Evolutionary conservation across 1,284 basidiomycete species (phyloP).

Genomic region (Sanguinoderma infundibulare): DNA sequence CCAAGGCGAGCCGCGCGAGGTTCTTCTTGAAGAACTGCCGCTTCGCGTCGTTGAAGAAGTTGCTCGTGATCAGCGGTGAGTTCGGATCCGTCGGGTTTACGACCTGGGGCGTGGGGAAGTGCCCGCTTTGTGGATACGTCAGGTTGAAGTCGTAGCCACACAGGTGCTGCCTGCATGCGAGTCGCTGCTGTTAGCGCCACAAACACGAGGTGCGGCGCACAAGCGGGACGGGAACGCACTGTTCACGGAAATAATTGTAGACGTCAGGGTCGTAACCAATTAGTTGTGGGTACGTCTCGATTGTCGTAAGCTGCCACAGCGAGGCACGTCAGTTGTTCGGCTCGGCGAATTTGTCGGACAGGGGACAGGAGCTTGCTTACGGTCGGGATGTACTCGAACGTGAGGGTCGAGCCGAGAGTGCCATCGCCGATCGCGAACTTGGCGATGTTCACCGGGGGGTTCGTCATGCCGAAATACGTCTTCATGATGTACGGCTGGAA

Average conservation of each 20-base stretch:
- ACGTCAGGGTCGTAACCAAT: slow-evolving; percentile 71
- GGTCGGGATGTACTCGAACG: slow-evolving; percentile 55
- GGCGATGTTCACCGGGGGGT: slow-evolving; percentile 70
- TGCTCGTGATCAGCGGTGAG: neutral
- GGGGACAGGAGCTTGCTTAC: slow-evolving; percentile 40
- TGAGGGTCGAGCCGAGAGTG: slow-evolving; percentile 50
- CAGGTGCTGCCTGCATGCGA: slow-evolving; percentile 49
- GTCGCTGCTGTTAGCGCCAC: neutral
- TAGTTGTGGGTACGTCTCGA: slow-evolving; percentile 76
- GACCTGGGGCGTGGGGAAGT: slow-evolving; percentile 48
- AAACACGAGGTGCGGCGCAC: neutral
- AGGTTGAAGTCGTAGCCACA: slow-evolving; percentile 72
- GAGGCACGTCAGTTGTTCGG: neutral
- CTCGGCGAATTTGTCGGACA: neutral
- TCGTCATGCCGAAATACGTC: slow-evolving; percentile 60
- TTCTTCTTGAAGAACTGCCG: slow-evolving; percentile 9
- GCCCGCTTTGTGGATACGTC: slow-evolving; percentile 67
- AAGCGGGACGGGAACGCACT: slow-evolving; percentile 47
- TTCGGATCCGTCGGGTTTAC: slow-evolving; percentile 10
- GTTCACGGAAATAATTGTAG: slow-evolving; percentile 67
- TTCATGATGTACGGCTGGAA: slow-evolving; percentile 73
- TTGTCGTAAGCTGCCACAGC: slow-evolving; percentile 48
- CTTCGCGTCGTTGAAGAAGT: neutral
- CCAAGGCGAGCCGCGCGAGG: slow-evolving; percentile 3
- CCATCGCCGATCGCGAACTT: slow-evolving; percentile 77